Conservation (phyloP, 768 basidiomycete genomes). For the Mycena rebaudengoi region DNA sequence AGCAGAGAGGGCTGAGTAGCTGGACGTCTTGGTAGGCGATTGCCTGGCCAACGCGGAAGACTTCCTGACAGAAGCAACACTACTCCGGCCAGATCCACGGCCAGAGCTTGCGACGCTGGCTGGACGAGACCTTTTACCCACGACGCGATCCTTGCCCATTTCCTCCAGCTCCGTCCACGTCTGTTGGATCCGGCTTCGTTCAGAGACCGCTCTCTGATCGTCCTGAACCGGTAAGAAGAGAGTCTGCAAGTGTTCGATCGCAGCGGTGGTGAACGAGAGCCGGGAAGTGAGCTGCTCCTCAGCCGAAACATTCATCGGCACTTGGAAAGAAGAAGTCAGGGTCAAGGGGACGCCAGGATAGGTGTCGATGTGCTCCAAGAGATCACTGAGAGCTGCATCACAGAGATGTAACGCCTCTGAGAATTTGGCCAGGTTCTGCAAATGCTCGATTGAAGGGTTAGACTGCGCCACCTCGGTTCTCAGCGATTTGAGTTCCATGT, state of each 20-base stretch:
- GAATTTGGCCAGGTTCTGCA: slow-evolving; percentile 66
- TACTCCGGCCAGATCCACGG: slow-evolving; percentile 65
- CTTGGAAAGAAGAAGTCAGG: slow-evolving; percentile 59
- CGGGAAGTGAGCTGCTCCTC: slow-evolving; percentile 74
- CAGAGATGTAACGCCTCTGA: slow-evolving; percentile 59
- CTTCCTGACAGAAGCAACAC: too few species aligned
- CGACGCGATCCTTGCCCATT: slow-evolving; percentile 77
- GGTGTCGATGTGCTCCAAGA: slow-evolving; percentile 87
- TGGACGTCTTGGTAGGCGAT: slow-evolving; percentile 39
- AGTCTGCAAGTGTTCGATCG: slow-evolving; percentile 56
- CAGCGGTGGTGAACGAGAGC: slow-evolving; percentile 66
- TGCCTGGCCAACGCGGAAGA: slow-evolving; percentile 49
- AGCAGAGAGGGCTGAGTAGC: slow-evolving; percentile 51
- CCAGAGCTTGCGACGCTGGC: slow-evolving; percentile 70
- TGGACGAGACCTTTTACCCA: slow-evolving; percentile 70
- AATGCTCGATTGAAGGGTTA: slow-evolving; percentile 54
- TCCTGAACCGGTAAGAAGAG: slow-evolving; percentile 53
- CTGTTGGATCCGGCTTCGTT: slow-evolving; percentile 74
- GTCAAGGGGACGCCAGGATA: slow-evolving; percentile 70
- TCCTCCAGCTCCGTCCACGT: slow-evolving; percentile 85
- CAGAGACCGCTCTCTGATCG: slow-evolving; percentile 68
- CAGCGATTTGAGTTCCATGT: slow-evolving; percentile 71
- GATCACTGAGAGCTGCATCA: slow-evolving; percentile 82
- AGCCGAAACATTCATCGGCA: slow-evolving; percentile 54
- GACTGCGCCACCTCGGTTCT: slow-evolving; percentile 65